Evolutionary conservation across 1,139 yeast genomes (phyloP).

Genomic region (Diutina siamensis): DNA sequence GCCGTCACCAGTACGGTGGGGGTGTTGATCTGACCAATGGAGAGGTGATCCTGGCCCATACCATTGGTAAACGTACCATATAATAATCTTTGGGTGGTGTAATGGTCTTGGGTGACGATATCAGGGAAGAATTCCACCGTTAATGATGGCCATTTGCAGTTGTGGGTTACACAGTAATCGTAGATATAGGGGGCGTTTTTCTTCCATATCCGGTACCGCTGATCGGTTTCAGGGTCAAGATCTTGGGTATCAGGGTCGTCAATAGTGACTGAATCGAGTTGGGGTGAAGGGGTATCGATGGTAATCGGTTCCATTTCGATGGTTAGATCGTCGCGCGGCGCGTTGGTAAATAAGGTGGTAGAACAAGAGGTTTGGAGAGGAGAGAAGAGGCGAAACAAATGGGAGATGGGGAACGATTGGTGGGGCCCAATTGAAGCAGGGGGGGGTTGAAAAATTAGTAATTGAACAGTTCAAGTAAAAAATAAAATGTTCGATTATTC

Average conservation of each 20-base stretch:
- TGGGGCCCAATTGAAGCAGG: no score
- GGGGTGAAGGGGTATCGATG: background rate
- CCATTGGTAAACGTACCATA: conserved; percentile 14
- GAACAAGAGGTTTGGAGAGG: no score
- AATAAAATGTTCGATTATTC: no score
- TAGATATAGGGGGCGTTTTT: conserved; percentile 43
- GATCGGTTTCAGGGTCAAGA: conserved; percentile 10
- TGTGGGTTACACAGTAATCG: conserved; percentile 36
- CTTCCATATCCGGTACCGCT: conserved; percentile 39
- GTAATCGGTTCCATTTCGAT: background rate
- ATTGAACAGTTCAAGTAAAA: no score
- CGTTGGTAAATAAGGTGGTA: no score
- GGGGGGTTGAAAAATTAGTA: no score
- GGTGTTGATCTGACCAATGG: background rate
- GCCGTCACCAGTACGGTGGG: background rate
- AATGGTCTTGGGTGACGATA: conserved; percentile 10
- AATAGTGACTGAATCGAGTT: background rate
- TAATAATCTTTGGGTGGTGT: conserved; percentile 7
- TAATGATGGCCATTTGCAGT: conserved; percentile 45
- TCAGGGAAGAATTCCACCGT: conserved; percentile 48
- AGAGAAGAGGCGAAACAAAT: no score
- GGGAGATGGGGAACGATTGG: no score
- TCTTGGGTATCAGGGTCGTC: conserved; percentile 6
- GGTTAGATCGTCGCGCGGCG: no score
- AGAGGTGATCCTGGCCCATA: background rate